Conservation (phyloP, 1,284 basidiomycete genomes). For the Cystobasidium sp. region DNA sequence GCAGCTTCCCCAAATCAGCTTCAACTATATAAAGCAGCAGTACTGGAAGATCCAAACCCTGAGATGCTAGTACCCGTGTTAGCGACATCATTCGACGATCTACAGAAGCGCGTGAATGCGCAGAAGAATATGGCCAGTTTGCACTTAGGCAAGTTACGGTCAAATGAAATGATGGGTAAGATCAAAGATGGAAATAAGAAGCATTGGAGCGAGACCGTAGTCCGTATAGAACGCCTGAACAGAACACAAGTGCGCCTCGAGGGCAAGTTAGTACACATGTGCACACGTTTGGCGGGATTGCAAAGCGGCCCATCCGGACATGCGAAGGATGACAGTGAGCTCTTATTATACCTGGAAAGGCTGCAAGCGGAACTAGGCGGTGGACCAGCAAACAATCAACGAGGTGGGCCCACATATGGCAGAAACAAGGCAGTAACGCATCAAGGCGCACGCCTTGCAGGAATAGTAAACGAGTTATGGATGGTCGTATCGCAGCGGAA, state of each 20-base stretch:
- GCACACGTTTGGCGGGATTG: conserved; percentile 37
- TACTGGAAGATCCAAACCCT: conserved; percentile 78
- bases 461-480: conserved; percentile 39
- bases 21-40: conserved; percentile 63
- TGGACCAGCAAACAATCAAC: background rate
- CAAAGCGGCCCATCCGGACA: conserved; percentile 9
- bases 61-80: conserved; percentile 66
- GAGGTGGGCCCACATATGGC: background rate
- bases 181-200: conserved; percentile 42
- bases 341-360: conserved; percentile 30
- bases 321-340: conserved; percentile 34
- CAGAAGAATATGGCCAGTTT: conserved; percentile 35
- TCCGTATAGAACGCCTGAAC: conserved; percentile 30
- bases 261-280: conserved; percentile 32
- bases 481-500: conserved; percentile 43
- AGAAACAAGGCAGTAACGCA: conserved; percentile 12
- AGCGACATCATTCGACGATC: conserved; percentile 40
- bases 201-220: conserved; percentile 39
- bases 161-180: conserved; percentile 25
- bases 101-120: conserved; percentile 39
- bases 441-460: conserved; percentile 31
- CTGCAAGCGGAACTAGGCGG: conserved; percentile 30
- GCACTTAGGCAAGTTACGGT: conserved; percentile 29
- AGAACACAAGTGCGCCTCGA: conserved; percentile 32
- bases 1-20: conserved; percentile 28